Evolutionary conservation across 2,329 filamentous ascomycete genomes (phyloP), one percentile per base, ranked within the genome.

Genomic region (Annulohypoxylon truncatum): DNA sequence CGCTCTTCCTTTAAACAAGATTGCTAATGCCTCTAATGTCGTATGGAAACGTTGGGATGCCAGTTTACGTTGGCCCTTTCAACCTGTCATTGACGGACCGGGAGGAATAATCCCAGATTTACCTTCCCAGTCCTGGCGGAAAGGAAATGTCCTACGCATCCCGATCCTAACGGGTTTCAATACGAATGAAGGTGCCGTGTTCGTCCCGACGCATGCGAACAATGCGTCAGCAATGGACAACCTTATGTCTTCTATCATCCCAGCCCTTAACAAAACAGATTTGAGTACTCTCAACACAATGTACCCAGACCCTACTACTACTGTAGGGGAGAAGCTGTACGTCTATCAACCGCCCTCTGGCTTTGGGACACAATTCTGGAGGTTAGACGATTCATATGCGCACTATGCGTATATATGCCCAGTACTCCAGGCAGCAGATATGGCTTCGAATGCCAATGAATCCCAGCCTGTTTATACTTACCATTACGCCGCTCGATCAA

Each of bases 111-210:
- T 92, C 56, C 81, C 83, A 2, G 80, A 83, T 24, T 78, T 84
- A 9, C 90, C 90, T 2, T 81, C 90, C 10, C 79, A 82, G n/a
- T 82, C 84, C n/a, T 90, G 87, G 87, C 75, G 80, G 24, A 78
- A 82, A 0, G 80, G 83, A 0, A 76, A 79, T 13, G 86, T 83
- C 74, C 82, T 89, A 69, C 82, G 82, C 67, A 81, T 90, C 6
- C 87, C 89, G 6, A 83, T 93, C 51, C 78, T 93, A 51, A 92
- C 89, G 0, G 90, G 90, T 6, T 93, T 89, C 80, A 90, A 89
- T 77, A 86, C 87, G 38, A 89, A 92, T 72, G 91, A 93, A 76
- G 91, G 90, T 13, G 84, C 87, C 0, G 76, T 82, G 35, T 93
- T 92, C 73, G 85, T 92, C 0, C 85, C 89, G 0, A 76, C 79